Base-by-base conservation (phyloP, 352 stramenopile species). In the Phytophthora hybrid region DNA sequence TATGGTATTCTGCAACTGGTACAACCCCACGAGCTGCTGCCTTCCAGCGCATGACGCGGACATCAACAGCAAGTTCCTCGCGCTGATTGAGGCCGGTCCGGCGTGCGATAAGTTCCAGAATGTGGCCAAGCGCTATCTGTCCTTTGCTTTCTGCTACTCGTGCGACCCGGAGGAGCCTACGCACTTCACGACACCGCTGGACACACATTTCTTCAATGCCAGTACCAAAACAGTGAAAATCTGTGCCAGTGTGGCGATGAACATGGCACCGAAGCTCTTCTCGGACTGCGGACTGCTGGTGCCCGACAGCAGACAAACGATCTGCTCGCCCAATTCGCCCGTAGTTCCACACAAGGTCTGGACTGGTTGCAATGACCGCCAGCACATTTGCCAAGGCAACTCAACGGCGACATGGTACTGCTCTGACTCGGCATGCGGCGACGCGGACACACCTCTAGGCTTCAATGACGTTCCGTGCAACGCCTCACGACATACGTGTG, bases 1-100 rank as follows among this genome's bases (percentile, higher is more conserved):
- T n/a, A 60, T 94, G 26, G 72, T 80, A 3, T 94, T 94, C 71
- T 94, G 88, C 79, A 94, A 89, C 72, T 93, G 82, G 84, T 93
- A 93, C 66, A 79, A 74, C 21, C 60, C 61, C 16, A 58, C 65
- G 37, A 92, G 86, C 65, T 95, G 88, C 70, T 94, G 85, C 62
- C 64, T 94, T 16, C 85, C 88, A 10, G 85, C 73, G 1, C 82
- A 92, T 53, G 88, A 95, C 54, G 75, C 77, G 9, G 84, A 93
- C 63, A 88, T 93, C 60, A 80, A 81, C 32, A 60, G 55, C 32
- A 87, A 86, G 53, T 93, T 93, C 59, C 69, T 80, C 34, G 75
- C 81, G 14, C 76, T 95, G 14, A 87, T 95, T 49, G 78, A 88
- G 39, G 84, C 88, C 1, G 86, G 86, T 0, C 76, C 80, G 32